These are phyloP conservation scores for Aspergillus sp. DNA, from an alignment of 2,329 filamentous ascomycete genomes.

Conservation along the genomic window DNA sequence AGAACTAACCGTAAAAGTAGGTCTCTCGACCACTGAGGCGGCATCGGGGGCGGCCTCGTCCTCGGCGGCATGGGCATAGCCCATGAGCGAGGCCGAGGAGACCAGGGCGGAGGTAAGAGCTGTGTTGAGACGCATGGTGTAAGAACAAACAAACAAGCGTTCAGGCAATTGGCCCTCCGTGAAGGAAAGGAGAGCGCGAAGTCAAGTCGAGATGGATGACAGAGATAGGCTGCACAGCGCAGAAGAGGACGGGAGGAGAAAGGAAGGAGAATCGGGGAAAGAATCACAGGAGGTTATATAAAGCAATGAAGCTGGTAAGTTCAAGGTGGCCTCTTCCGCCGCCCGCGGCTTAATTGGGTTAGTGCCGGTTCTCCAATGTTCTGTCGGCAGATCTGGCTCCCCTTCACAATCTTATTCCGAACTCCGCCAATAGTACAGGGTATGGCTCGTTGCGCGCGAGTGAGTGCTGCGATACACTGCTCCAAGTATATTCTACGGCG, in stretches of 20 bases:
- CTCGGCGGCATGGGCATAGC: constrained; percentile 66
- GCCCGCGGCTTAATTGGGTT: constrained; percentile 20
- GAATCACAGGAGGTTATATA: constrained; percentile 31
- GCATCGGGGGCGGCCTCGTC: constrained; percentile 59
- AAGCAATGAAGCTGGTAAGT: constrained; percentile 28
- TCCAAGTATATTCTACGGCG: too few species aligned
- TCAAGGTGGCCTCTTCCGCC: constrained; percentile 47
- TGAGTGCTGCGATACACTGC: not conserved
- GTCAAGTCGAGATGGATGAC: constrained; percentile 11
- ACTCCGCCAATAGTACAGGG: not conserved
- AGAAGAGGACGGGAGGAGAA: constrained; percentile 14
- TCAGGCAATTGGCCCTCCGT: constrained; percentile 23
- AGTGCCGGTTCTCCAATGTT: constrained; percentile 19
- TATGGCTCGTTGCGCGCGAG: too few species aligned
- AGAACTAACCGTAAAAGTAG: constrained; percentile 80
- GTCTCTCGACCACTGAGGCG: constrained; percentile 64
- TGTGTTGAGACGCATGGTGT: constrained; percentile 80
- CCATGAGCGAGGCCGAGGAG: constrained; percentile 67
- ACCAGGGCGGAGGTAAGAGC: constrained; percentile 69
- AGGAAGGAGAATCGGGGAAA: constrained; percentile 20
- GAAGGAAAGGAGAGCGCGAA: constrained; percentile 11
- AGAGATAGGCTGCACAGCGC: not conserved
- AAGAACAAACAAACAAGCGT: constrained; percentile 17
- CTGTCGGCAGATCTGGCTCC: constrained; percentile 4
- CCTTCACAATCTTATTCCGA: not conserved